Base-by-base conservation (phyloP, 768 basidiomycete species). In the Guyanaporus albipodus region DNA sequence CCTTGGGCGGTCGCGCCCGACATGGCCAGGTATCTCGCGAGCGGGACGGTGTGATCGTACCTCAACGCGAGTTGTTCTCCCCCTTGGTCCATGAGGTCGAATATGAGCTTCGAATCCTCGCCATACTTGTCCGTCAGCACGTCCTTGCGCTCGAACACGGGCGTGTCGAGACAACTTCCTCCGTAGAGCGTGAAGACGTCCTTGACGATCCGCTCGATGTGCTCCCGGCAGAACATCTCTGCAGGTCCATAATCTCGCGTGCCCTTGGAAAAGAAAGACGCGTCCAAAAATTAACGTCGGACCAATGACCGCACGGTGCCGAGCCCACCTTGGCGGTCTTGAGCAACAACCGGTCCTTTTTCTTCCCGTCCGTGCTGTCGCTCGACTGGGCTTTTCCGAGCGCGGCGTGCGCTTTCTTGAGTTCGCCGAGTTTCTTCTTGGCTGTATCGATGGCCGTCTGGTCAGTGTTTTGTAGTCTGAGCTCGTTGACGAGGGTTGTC, bases 141-240 rank as follows among this genome's bases (percentile, higher is more conserved):
- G 62, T 99, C 96, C 67, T 94, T 94, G 50, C 95, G 83, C 70
- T 98, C 96, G 58, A 99, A 98, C 6, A 98, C 94, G 43, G 96
- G 96, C 3, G 96, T 99, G 68, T 99, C 96, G 44, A 99, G 89
- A 51, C 89, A 91, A 43, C 81, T 77, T 7, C 85, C 96, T 11
- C 96, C 96, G 60, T 86, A 95, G 6, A 82, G 78, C 37, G 89
- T 82, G 68, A 98, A 99, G 47, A 83, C 82, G 2, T 86, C 82
- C 62, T 89, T 88, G 59, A 99, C 85, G 44, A 83, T 88, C 34
- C 78, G 77, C 63, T 97, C 94, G 59, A 98, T 85, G 69, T 87
- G 82, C 54, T 88, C 85, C 38, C 95, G 85, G 55, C 95, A 85
- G 66, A 87, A 83, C 80, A 94, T 95, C 63, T 97, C 93, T 14